Evolutionary conservation across 2,329 filamentous ascomycete species (phyloP).

Genomic region (Aspergillus sp.): DNA sequence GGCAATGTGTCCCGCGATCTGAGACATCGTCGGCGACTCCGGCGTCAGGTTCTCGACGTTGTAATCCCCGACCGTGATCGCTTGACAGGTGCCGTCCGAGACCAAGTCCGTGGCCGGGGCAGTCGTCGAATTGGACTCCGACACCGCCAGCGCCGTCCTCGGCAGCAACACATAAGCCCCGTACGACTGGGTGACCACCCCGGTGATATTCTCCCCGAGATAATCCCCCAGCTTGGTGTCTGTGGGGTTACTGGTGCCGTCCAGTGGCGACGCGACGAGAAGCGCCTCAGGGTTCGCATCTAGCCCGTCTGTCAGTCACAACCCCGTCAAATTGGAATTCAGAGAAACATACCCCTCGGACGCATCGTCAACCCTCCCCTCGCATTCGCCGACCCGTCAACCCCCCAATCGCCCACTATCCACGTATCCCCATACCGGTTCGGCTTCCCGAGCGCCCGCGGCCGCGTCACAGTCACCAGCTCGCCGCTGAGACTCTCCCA

Average conservation of each 20-base stretch:
- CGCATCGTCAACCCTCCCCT: conserved; percentile 58
- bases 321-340: not conserved
- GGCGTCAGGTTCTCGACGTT: conserved; percentile 62
- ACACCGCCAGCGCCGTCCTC: conserved; percentile 46
- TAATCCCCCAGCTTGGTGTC: conserved; percentile 56
- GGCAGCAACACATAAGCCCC: conserved; percentile 63
- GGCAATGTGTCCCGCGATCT: conserved; percentile 56
- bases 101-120: conserved; percentile 46
- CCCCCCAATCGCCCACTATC: conserved; percentile 56
- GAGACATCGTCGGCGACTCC: conserved; percentile 45
- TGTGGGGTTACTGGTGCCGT: conserved; percentile 52
- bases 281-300: conserved; percentile 64
- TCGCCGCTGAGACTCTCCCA: conserved; percentile 63
- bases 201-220: conserved; percentile 53
- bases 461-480: conserved; percentile 53
- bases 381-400: conserved; percentile 49
- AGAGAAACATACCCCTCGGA: conserved; percentile 36
- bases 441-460: conserved; percentile 50
- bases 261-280: conserved; percentile 54
- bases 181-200: conserved; percentile 56
- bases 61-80: conserved; percentile 57
- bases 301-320: conserved; percentile 6
- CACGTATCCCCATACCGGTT: conserved; percentile 60
- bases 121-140: conserved; percentile 35
- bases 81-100: conserved; percentile 44